phyloP scores from a whole-genome alignment of 2,329 filamentous ascomycete genomes.

The Fusarium sp. region DNA sequence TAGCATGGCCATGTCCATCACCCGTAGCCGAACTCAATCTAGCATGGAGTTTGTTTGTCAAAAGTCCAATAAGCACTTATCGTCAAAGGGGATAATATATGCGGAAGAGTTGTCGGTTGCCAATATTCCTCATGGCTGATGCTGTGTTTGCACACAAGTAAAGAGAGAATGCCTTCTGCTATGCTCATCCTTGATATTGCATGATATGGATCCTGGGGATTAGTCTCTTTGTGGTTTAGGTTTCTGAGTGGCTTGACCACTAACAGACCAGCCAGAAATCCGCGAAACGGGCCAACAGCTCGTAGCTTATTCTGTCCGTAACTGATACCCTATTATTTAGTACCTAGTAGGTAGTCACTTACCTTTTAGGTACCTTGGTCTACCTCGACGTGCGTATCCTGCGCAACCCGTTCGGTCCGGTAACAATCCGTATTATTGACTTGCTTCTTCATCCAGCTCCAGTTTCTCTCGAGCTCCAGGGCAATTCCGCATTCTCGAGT shows the following conservation, averaged over 20 bases:
- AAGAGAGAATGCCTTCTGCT: neutral
- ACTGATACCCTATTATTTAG: too few species aligned
- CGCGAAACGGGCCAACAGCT: neutral
- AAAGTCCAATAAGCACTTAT: neutral
- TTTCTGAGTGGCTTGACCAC: neutral
- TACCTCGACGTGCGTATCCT: neutral
- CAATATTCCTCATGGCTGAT: neutral
- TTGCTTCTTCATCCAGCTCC: neutral
- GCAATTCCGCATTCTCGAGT: neutral
- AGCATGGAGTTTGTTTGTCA: slow-evolving; percentile 11
- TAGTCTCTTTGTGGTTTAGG: neutral
- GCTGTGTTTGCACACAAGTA: neutral
- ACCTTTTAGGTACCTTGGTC: too few species aligned
- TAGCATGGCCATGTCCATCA: slow-evolving; percentile 15
- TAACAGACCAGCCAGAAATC: neutral
- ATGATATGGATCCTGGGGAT: slow-evolving; percentile 1
- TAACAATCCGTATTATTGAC: neutral
- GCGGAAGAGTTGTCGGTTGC: neutral
- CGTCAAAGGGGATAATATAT: neutral
- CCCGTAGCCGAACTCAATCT: slow-evolving; percentile 25
- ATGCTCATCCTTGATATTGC: neutral
- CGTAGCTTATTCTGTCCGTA: neutral
- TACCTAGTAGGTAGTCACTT: too few species aligned
- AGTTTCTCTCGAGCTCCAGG: neutral
- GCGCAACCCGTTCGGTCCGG: neutral